These are phyloP conservation scores for Ophiostoma sp. DNA, from an alignment of 2,329 filamentous ascomycete genomes.

Conservation along the genomic window DNA sequence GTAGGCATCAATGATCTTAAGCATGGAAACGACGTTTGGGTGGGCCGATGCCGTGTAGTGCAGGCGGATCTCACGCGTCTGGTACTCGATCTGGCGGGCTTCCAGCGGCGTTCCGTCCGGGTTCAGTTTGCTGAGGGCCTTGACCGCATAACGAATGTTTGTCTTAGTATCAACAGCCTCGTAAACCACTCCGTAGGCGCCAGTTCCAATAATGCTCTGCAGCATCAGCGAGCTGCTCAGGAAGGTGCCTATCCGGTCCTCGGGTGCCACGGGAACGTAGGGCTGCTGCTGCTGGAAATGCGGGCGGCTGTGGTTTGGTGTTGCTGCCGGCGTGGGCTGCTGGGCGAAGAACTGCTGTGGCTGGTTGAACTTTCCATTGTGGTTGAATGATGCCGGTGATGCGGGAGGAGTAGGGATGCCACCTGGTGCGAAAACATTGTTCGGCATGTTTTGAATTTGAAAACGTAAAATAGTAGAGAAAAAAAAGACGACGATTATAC, in stretches of 20 bases:
- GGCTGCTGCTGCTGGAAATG: slow-evolving; percentile 34
- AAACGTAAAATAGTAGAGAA: slow-evolving; percentile 27
- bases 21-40: slow-evolving; percentile 86
- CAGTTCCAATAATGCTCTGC: slow-evolving; percentile 73
- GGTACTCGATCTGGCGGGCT: slow-evolving; percentile 78
- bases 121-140: slow-evolving; percentile 91
- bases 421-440: slow-evolving; percentile 50
- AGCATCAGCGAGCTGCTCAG: slow-evolving; percentile 54
- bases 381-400: slow-evolving; percentile 50
- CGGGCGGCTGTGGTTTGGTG: slow-evolving; percentile 35
- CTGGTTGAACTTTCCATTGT: slow-evolving; percentile 39
- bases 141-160: slow-evolving; percentile 82
- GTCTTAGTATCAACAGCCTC: slow-evolving; percentile 78
- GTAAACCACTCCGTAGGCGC: slow-evolving; percentile 96
- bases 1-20: slow-evolving; percentile 89
- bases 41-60: slow-evolving; percentile 87
- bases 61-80: slow-evolving; percentile 85
- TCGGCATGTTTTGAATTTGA: slow-evolving; percentile 44
- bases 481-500: background rate
- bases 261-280: slow-evolving; percentile 59
- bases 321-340: slow-evolving; percentile 36
- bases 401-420: slow-evolving; percentile 56
- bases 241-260: slow-evolving; percentile 79
- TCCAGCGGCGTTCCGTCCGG: slow-evolving; percentile 66
- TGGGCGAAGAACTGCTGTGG: slow-evolving; percentile 34